Percentiles rank a stretch among this genome's conserved stretches.
phyloP scores from a whole-genome alignment of 2,329 filamentous ascomycete species.

The Talaromyces sp. region DNA sequence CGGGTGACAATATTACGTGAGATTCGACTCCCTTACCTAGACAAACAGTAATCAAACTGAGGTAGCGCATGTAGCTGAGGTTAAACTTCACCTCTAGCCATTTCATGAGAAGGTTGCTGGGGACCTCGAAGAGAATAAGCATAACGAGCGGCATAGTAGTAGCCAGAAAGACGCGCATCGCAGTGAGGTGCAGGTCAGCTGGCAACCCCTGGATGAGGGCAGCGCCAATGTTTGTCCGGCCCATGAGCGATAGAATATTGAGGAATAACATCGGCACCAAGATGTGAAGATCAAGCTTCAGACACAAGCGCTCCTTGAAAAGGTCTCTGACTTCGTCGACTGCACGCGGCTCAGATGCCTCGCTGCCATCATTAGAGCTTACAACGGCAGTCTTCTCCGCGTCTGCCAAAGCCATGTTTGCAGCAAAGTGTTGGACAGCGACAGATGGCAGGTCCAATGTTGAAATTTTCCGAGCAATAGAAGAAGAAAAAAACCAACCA shows the following conservation, averaged over 20 bases:
- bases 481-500: neutral
- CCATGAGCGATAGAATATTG: conserved; percentile 10
- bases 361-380: conserved; percentile 8
- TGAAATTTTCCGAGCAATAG: too few species aligned
- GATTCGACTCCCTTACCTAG: neutral
- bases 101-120: conserved; percentile 8
- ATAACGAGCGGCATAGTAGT: neutral
- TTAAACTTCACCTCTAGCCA: conserved; percentile 5
- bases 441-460: neutral
- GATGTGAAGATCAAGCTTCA: conserved; percentile 1
- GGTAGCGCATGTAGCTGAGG: conserved; percentile 7
- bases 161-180: neutral
- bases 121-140: conserved; percentile 7
- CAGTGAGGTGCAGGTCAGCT: neutral
- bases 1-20: neutral
- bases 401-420: neutral
- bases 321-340: conserved; percentile 2
- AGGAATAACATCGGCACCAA: conserved; percentile 1
- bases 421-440: neutral
- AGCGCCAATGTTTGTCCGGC: conserved; percentile 6
- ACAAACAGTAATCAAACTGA: conserved; percentile 8
- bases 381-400: conserved; percentile 3
- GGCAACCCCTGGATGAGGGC: conserved; percentile 4
- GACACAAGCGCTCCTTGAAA: conserved; percentile 9
- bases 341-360: neutral